Base-by-base conservation (phyloP, 441 rosid genomes). In the Populus hybrid region DNA sequence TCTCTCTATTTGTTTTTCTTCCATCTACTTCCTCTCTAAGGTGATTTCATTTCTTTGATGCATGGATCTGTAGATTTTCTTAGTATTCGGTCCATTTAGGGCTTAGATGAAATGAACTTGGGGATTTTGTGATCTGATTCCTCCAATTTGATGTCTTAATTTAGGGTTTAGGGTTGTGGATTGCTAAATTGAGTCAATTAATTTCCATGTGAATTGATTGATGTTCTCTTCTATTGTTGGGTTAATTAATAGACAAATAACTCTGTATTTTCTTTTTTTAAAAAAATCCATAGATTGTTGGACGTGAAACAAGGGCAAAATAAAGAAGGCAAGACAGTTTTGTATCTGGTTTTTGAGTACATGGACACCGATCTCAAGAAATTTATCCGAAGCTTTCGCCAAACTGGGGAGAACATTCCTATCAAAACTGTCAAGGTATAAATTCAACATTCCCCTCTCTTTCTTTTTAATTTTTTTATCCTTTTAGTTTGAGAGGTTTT, bases 361-460 rank as follows among this genome's bases (percentile, higher is more conserved):
- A 86, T 93, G 90, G 99, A 97, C 73, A 91, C 98, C 18, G 99
- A 97, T 78, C 86, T 97, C 69, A 97, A 97, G 91, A 97, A 97
- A 72, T 97, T 46, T 79, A 89, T 97, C 76, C 85, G 98, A n/a
- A 82, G 86, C 70, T 94, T 90, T 84, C 91, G 94, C 77, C 88
- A 87, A 34, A 66, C 88, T 30, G 94, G 92, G 24, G 85, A 79
- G 30, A 77, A 36, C 76, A 83, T 96, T 71, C 98, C 98, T 24
- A 64, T 67, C 6, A 75, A 74, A n/a, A 82, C 28, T 28, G 84
- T 90, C 42, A 91, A 96, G 98, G 99, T 91, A 11, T 12, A 9
- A 24, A 2, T 30, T 12, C 21, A 30, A 26, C 24, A 7, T 19
- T 16, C 21, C 28, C 7, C 9, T 14, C 5, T 16, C 16, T 57